Conservation (phyloP, 108 stramenopile genomes). For the Cyclotella atomus region DNA sequence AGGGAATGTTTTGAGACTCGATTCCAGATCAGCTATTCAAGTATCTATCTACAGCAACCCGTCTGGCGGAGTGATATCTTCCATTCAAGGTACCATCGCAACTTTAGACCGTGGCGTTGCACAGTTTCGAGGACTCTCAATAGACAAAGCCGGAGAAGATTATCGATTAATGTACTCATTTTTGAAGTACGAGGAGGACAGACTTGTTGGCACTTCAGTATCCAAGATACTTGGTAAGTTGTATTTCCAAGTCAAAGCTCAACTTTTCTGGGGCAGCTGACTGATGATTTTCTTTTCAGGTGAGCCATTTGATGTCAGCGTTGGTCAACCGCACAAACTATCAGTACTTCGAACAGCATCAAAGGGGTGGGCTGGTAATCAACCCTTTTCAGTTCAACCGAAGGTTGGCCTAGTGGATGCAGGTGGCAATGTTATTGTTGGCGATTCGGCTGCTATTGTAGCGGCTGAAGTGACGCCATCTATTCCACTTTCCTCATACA, state of each 20-base stretch:
- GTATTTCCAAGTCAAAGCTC: background rate
- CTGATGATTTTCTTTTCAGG: conserved; percentile 18
- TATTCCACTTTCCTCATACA: conserved; percentile 19
- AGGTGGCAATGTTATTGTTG: conserved; percentile 49
- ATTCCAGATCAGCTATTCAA: conserved; percentile 40
- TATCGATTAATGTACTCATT: conserved; percentile 37
- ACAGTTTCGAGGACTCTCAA: conserved; percentile 42
- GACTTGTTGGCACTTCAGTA: conserved; percentile 18
- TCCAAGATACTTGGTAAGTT: conserved; percentile 17
- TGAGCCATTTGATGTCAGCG: conserved; percentile 40
- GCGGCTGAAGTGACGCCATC: conserved; percentile 40
- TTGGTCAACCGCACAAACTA: conserved; percentile 39
- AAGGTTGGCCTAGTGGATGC: conserved; percentile 48
- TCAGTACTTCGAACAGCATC: conserved; percentile 29
- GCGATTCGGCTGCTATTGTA: conserved; percentile 21
- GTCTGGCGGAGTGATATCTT: conserved; percentile 27
- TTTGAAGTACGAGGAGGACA: conserved; percentile 17
- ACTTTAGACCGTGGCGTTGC: conserved; percentile 31
- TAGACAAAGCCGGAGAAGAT: conserved; percentile 47
- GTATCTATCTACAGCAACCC: conserved; percentile 48
- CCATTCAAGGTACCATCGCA: conserved; percentile 17
- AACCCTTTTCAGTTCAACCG: conserved; percentile 55
- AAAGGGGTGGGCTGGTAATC: conserved; percentile 55
- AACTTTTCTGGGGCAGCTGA: background rate
- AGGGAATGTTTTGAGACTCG: conserved; percentile 42